Percentiles rank a stretch among this genome's conserved stretches.
Evolutionary conservation across 441 rosid genomes (phyloP).

Genomic region (Euphorbia celastroides): DNA sequence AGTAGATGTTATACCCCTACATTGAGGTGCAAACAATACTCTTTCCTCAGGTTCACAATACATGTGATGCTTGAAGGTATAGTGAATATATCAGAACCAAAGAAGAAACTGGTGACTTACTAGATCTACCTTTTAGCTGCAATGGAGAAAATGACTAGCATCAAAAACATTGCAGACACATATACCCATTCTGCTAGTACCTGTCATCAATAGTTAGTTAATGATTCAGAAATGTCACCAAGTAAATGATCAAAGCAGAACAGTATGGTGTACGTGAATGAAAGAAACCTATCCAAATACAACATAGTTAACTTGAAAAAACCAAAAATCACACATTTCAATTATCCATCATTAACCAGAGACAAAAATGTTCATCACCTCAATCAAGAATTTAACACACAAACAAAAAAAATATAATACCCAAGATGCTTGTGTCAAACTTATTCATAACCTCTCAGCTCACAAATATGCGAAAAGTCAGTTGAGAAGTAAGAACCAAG

Average conservation of each 20-base stretch:
- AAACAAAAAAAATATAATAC: background rate
- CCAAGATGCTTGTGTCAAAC: background rate
- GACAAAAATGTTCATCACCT: background rate
- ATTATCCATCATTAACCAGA: background rate
- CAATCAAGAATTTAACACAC: background rate
- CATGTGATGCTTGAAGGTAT: background rate
- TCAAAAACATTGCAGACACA: slow-evolving; percentile 31
- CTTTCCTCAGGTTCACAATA: slow-evolving; percentile 1
- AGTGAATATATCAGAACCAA: background rate
- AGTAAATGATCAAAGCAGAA: too few species aligned
- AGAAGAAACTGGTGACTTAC: slow-evolving; percentile 27
- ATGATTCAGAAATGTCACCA: background rate
- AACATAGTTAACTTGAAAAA: background rate
- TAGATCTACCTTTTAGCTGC: slow-evolving; percentile 71
- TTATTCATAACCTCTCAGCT: background rate
- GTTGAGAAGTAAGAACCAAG: background rate
- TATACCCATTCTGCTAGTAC: slow-evolving; percentile 68
- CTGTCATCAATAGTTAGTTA: slow-evolving; percentile 28
- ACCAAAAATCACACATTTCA: background rate
- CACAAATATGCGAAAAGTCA: background rate
- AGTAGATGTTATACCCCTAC: slow-evolving; percentile 36
- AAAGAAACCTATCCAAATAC: background rate
- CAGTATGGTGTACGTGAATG: background rate
- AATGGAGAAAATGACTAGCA: slow-evolving; percentile 30
- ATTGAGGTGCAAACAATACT: slow-evolving; percentile 12